Percentiles rank a stretch among this genome's conserved stretches.
phyloP scores from a whole-genome alignment of 257 asterid genomes.

The Solanum raphanifolium region DNA sequence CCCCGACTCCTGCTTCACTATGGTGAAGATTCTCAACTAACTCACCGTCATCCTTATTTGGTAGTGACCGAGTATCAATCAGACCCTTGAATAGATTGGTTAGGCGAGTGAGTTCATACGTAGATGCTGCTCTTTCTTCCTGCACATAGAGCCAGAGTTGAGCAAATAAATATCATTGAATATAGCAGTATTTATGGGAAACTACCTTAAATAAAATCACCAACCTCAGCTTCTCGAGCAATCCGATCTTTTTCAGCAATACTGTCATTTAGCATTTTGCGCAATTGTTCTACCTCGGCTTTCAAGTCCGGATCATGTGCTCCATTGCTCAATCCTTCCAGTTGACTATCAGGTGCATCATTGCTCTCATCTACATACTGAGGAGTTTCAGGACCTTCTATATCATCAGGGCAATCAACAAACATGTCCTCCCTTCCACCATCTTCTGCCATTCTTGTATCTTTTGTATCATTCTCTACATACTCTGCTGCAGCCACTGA shows the following conservation, averaged over 20 bases:
- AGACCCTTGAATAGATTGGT: constrained; percentile 32
- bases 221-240: constrained; percentile 55
- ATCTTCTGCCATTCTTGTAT: constrained; percentile 42
- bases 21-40: constrained; percentile 10
- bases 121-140: constrained; percentile 49
- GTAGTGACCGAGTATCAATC: constrained; percentile 12
- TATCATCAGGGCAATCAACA: constrained; percentile 94
- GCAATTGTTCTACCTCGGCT: constrained; percentile 54
- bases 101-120: constrained; percentile 37
- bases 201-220: neutral
- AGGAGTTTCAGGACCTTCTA: constrained; percentile 59
- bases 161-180: neutral
- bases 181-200: neutral
- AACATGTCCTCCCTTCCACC: constrained; percentile 72
- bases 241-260: constrained; percentile 41
- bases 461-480: constrained; percentile 23
- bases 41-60: constrained; percentile 18
- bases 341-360: constrained; percentile 20
- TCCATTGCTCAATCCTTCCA: constrained; percentile 40
- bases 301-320: constrained; percentile 27
- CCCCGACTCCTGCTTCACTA: neutral
- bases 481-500: constrained; percentile 16
- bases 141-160: constrained; percentile 20
- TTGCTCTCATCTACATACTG: constrained; percentile 46
- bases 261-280: constrained; percentile 41